Percentiles rank a stretch among this genome's conserved stretches.
Conservation (phyloP, 2,329 filamentous ascomycete genomes). For the Ceratocystis papillata region DNA sequence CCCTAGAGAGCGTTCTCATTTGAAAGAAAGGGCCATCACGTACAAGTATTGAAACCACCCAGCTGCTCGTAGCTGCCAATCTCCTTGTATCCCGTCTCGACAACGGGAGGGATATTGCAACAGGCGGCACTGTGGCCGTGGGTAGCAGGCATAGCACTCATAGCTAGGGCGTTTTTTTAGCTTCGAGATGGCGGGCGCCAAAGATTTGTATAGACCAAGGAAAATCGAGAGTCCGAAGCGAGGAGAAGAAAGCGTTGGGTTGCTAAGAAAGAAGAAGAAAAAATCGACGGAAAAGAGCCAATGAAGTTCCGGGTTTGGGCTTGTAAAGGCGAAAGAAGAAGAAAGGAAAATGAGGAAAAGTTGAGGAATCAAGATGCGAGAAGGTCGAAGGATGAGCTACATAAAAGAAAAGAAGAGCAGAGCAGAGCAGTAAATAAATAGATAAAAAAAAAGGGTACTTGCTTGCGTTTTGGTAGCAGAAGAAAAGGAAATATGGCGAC, state of each 20-base stretch:
- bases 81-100: conserved; percentile 45
- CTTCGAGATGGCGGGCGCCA: background rate
- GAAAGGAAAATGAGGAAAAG: background rate
- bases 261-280: background rate
- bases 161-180: conserved; percentile 25
- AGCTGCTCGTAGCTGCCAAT: conserved; percentile 49
- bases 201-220: no score
- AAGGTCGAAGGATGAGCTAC: background rate
- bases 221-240: no score
- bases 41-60: conserved; percentile 45
- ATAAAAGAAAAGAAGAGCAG: background rate
- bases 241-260: background rate
- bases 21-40: conserved; percentile 18
- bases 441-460: background rate
- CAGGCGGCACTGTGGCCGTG: conserved; percentile 47
- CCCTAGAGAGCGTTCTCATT: background rate
- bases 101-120: conserved; percentile 40
- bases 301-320: background rate
- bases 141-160: conserved; percentile 43
- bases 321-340: background rate
- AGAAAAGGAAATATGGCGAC: background rate
- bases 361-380: background rate
- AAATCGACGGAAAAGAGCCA: background rate
- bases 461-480: background rate
- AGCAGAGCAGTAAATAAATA: background rate